These are phyloP conservation scores for Maudiozyma humilis DNA, from an alignment of 1,139 yeast genomes.

Conservation along the genomic window DNA sequence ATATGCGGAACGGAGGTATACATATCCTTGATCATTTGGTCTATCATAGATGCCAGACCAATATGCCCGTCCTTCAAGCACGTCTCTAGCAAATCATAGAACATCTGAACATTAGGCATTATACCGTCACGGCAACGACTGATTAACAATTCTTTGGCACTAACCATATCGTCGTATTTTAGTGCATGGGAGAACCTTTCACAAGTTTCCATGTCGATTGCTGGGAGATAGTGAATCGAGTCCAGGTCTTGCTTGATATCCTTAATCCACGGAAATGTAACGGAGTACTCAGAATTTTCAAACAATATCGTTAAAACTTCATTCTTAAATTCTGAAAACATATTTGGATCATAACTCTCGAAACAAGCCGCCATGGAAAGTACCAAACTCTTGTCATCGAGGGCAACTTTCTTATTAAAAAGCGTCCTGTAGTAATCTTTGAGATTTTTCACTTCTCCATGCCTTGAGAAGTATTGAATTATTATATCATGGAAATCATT, in stretches of 20 bases:
- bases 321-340: constrained; percentile 4
- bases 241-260: not conserved
- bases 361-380: constrained; percentile 14
- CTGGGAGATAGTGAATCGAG: not conserved
- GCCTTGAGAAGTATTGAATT: constrained; percentile 19
- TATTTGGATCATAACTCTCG: constrained; percentile 3
- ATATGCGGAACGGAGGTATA: constrained; percentile 10
- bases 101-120: constrained; percentile 19
- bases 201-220: constrained; percentile 5
- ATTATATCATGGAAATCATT: constrained; percentile 13
- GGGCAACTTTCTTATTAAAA: not conserved
- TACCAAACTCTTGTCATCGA: constrained; percentile 6
- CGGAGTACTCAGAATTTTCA: not conserved
- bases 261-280: constrained; percentile 5
- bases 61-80: constrained; percentile 13
- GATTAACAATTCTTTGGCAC: constrained; percentile 13
- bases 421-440: constrained; percentile 14
- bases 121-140: constrained; percentile 19
- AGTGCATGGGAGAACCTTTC: constrained; percentile 3
- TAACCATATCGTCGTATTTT: constrained; percentile 9
- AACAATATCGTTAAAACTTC: constrained; percentile 4
- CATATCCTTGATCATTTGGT: constrained; percentile 14
- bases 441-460: constrained; percentile 17
- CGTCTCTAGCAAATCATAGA: constrained; percentile 16
- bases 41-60: constrained; percentile 15